phyloP scores from a whole-genome alignment of 225 moss, liverwort and hornwort species.

The Bryoerythrophyllum caledonicum region DNA sequence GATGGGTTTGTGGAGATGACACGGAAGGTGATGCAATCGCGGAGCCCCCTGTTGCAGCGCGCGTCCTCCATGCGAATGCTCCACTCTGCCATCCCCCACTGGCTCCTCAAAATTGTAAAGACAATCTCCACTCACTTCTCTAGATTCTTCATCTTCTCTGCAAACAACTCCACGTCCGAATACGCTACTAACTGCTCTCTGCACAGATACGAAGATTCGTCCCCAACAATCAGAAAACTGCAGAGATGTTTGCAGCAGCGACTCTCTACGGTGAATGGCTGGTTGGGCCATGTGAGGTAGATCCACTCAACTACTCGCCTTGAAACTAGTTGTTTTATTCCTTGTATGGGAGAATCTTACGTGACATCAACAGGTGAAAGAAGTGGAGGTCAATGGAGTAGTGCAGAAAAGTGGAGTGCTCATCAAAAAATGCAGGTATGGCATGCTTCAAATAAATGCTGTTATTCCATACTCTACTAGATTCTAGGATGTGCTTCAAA shows the following conservation, averaged over 20 bases:
- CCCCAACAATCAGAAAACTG: constrained; percentile 68
- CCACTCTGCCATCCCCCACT: constrained; percentile 63
- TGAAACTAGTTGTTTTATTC: not conserved
- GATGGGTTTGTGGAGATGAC: constrained; percentile 91
- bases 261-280: constrained; percentile 72
- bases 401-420: constrained; percentile 83
- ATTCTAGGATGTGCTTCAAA: not conserved
- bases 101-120: constrained; percentile 78
- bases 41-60: constrained; percentile 66
- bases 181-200: not conserved
- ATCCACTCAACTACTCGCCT: not conserved
- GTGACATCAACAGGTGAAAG: constrained; percentile 57
- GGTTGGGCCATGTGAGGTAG: constrained; percentile 91
- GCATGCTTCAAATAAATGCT: not conserved
- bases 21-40: constrained; percentile 81
- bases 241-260: constrained; percentile 64
- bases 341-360: not conserved
- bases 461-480: not conserved
- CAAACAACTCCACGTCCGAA: too few species aligned
- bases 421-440: constrained; percentile 88
- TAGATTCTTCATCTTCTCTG: not conserved
- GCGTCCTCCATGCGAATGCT: constrained; percentile 68
- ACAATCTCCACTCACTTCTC: too few species aligned
- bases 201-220: constrained; percentile 65
- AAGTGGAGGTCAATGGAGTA: constrained; percentile 74